Evolutionary conservation across 495 filamentous ascomycete species (phyloP), one percentile per base, ranked within the genome.

Genomic region (Penicillium lividum): DNA sequence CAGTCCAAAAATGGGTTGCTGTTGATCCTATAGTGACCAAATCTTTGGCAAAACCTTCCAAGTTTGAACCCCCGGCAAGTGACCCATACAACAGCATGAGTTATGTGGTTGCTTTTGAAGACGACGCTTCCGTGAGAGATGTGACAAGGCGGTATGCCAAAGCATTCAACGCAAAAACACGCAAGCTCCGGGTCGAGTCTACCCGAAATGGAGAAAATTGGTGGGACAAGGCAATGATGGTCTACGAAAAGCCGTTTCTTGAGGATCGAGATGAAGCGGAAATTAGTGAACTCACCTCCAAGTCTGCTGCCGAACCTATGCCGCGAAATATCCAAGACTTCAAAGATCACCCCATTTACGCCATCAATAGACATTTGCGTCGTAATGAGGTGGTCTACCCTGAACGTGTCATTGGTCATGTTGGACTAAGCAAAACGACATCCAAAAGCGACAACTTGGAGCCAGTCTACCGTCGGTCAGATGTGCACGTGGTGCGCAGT

Each of bases 341-440:
- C 73, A 97, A 96, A 68, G 86, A 89, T 63, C 94, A 99, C 71
- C 95, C 95, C 0, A 73, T 90, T 46, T 97, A 93, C 65, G 92
- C 90, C 2, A 80, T 99, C 0, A 89, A 96, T 62, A 80, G 95
- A 45, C 92, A 98, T 75, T 73, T 99, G n/a, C 86, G 83, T 49
- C 80, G 86, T 18, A 86, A 94, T 63, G 90, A 99, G 73, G 86
- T 92, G 10, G 80, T 94, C 11, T 80, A 85, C 45, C 89, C 85
- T 0, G 90, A 86, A 45, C 78, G 84, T 8, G 74, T 82, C n/a
- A 85, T 87, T 46, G 93, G 94, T 11, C 92, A 88, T 47, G 83
- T 97, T 11, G 82, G 85, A 13, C 79, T 85, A 6, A 88, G 91
- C n/a, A 86, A 80, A 50, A 79, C 80, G 31, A 76, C 86, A 62